Percentiles rank a stretch among this genome's conserved stretches.
These are phyloP conservation scores for Diutina sp. DNA, from an alignment of 1,139 yeast genomes.

Conservation along the genomic window DNA sequence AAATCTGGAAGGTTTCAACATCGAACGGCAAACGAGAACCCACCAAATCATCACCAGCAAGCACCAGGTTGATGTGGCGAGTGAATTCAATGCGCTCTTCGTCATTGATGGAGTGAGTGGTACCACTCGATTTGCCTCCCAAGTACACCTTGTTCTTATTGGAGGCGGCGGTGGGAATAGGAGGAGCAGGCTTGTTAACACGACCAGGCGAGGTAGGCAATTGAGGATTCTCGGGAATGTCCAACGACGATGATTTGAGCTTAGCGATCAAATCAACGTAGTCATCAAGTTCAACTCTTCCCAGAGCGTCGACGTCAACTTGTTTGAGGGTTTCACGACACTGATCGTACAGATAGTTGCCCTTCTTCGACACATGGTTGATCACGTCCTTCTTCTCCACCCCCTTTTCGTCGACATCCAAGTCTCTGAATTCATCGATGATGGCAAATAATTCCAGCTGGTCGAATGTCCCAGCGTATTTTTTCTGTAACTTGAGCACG, in stretches of 20 bases:
- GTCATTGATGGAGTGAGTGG: conserved; percentile 94
- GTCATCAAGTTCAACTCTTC: conserved; percentile 93
- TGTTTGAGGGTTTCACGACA: conserved; percentile 87
- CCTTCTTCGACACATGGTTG: conserved; percentile 68
- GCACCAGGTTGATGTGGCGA: conserved; percentile 84
- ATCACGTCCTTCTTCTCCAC: conserved; percentile 85
- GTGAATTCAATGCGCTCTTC: conserved; percentile 96
- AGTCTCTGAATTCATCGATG: conserved; percentile 63
- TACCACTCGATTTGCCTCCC: conserved; percentile 72
- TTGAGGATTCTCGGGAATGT: background rate
- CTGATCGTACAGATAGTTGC: conserved; percentile 77
- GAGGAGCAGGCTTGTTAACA: conserved; percentile 3
- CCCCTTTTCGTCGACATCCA: conserved; percentile 90
- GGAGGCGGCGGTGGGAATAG: conserved; percentile 33
- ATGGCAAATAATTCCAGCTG: conserved; percentile 80
- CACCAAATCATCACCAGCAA: conserved; percentile 80
- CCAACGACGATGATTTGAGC: conserved; percentile 31
- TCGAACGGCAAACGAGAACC: conserved; percentile 87
- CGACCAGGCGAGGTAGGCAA: conserved; percentile 6
- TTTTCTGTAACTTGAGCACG: conserved; percentile 50
- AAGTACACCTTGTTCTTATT: conserved; percentile 60
- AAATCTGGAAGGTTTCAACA: conserved; percentile 86
- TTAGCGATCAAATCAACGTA: conserved; percentile 78
- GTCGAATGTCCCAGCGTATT: conserved; percentile 61
- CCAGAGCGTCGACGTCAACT: conserved; percentile 92